phyloP scores from a whole-genome alignment of 768 basidiomycete species.

The Collybiopsis luxurians region DNA sequence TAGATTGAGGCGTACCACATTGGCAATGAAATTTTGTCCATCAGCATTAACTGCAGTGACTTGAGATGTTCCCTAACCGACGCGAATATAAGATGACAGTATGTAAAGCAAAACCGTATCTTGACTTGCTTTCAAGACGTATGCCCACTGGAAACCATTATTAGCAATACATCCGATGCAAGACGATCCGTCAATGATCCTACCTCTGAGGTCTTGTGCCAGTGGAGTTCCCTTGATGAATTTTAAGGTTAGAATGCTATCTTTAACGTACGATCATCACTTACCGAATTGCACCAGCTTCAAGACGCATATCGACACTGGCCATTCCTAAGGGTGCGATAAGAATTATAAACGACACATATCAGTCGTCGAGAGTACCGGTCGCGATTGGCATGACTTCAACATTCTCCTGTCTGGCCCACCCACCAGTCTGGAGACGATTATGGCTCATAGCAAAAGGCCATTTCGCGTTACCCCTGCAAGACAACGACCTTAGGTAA shows the following conservation, averaged over 20 bases:
- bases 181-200: neutral
- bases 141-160: conserved; percentile 39
- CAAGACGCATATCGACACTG: conserved; percentile 51
- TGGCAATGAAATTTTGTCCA: conserved; percentile 48
- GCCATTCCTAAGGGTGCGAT: conserved; percentile 30
- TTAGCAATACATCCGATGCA: neutral
- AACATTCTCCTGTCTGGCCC: conserved; percentile 59
- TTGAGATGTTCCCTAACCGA: conserved; percentile 41
- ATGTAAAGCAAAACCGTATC: too few species aligned
- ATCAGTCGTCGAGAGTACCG: conserved; percentile 20
- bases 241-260: too few species aligned
- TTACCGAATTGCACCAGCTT: conserved; percentile 47
- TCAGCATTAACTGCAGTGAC: conserved; percentile 45
- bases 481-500: neutral
- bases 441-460: conserved; percentile 54
- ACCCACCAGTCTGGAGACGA: conserved; percentile 55
- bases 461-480: conserved; percentile 53
- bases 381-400: conserved; percentile 48
- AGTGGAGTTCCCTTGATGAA: conserved; percentile 44
- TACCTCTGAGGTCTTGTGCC: conserved; percentile 50
- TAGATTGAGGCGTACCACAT: conserved; percentile 34
- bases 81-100: too few species aligned
- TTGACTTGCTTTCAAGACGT: conserved; percentile 39
- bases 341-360: neutral
- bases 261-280: too few species aligned